Conservation (phyloP, 2,329 filamentous ascomycete genomes). For the Cladosporium halotolerans region DNA sequence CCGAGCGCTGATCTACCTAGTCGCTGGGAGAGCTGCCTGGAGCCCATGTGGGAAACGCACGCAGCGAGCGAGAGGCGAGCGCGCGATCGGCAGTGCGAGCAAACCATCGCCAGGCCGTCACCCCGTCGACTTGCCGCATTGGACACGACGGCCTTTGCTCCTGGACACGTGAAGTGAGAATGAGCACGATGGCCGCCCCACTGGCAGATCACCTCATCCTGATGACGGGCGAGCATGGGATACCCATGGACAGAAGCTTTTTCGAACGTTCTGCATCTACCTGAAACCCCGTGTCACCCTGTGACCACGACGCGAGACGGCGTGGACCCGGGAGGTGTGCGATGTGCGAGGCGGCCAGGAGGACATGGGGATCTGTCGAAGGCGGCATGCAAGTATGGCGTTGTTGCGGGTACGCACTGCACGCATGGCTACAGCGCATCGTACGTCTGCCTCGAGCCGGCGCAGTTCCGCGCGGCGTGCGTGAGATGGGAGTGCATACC, state of each 20-base stretch:
- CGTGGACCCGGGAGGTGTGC: not conserved
- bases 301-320: constrained; percentile 5
- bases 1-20: no score
- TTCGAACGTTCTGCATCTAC: constrained; percentile 10
- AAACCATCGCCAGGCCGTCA: not conserved
- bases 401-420: not conserved
- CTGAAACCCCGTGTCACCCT: constrained; percentile 8
- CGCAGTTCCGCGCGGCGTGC: not conserved
- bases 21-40: no score
- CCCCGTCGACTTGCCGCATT: no score
- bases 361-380: not conserved
- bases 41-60: not conserved
- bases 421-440: not conserved
- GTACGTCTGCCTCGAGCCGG: not conserved
- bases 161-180: no score
- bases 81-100: constrained; percentile 1
- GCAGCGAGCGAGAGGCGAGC: no score
- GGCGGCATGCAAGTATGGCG: constrained; percentile 9
- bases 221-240: not conserved
- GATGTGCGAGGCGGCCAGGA: not conserved
- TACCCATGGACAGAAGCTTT: constrained; percentile 1
- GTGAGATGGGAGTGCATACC: not conserved
- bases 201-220: constrained; percentile 6
- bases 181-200: not conserved
- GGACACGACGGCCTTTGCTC: no score